These are phyloP conservation scores for Aspergillus amoenus DNA, from an alignment of 2,329 filamentous ascomycete species.

Conservation along the genomic window DNA sequence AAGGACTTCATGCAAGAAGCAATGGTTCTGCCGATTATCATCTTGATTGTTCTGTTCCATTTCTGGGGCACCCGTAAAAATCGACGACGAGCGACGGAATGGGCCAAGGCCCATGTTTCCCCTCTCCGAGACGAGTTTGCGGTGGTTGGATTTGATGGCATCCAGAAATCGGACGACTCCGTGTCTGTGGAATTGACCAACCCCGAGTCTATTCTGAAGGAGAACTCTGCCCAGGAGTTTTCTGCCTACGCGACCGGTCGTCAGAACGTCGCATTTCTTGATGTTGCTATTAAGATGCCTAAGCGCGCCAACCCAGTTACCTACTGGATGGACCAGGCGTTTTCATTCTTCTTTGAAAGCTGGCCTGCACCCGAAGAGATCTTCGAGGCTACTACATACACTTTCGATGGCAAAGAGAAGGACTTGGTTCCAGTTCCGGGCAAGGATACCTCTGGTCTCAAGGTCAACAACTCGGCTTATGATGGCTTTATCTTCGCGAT, in stretches of 20 bases:
- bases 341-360: conserved; percentile 79
- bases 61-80: conserved; percentile 79
- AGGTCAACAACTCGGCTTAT: conserved; percentile 60
- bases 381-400: conserved; percentile 75
- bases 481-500: conserved; percentile 94
- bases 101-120: conserved; percentile 73
- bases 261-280: conserved; percentile 88
- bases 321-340: conserved; percentile 63
- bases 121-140: conserved; percentile 79
- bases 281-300: conserved; percentile 75
- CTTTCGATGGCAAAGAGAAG: conserved; percentile 89
- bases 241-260: conserved; percentile 84
- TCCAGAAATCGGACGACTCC: conserved; percentile 50
- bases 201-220: conserved; percentile 68
- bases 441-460: conserved; percentile 58
- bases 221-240: conserved; percentile 86
- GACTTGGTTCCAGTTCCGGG: conserved; percentile 68
- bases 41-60: conserved; percentile 74
- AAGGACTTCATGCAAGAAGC: conserved; percentile 87
- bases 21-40: conserved; percentile 72
- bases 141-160: conserved; percentile 73
- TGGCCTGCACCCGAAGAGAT: conserved; percentile 68
- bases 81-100: conserved; percentile 73
- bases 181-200: conserved; percentile 42
- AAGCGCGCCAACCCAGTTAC: conserved; percentile 83